These are phyloP conservation scores for Protomyces gravidus DNA, from an alignment of 1,139 yeast species.

Conservation along the genomic window DNA sequence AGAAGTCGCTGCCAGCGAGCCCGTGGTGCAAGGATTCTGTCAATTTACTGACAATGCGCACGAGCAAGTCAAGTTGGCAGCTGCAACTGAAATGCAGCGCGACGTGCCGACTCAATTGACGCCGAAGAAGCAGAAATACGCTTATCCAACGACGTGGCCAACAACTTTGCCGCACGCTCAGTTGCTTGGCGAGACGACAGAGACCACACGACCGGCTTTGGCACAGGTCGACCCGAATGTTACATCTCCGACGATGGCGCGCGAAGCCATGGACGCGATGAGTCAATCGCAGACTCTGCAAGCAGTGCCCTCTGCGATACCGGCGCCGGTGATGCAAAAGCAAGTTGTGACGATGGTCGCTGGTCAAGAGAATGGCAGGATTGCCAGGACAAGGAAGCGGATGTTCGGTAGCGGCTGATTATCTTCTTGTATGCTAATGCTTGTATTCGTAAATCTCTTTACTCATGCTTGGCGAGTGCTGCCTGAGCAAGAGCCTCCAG, in stretches of 20 bases:
- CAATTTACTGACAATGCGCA: conserved; percentile 24
- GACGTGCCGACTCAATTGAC: conserved; percentile 33
- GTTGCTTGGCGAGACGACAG: conserved; percentile 12
- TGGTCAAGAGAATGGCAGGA: background rate
- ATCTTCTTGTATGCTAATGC: background rate
- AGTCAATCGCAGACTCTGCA: background rate
- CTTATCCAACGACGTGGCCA: conserved; percentile 28
- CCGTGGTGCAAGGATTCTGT: conserved; percentile 19
- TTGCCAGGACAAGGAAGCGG: background rate
- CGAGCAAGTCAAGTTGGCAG: background rate
- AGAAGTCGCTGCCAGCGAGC: conserved; percentile 18
- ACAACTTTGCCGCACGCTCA: conserved; percentile 28
- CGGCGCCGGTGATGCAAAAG: background rate
- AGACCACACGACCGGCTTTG: background rate
- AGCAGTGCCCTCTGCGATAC: background rate
- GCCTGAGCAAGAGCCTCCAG: background rate
- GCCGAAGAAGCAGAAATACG: conserved; percentile 32
- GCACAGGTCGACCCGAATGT: background rate
- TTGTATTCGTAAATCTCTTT: background rate
- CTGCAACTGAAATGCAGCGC: conserved; percentile 18
- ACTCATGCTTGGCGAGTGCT: background rate
- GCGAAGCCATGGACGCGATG: background rate
- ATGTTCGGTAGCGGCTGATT: background rate
- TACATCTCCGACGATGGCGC: background rate
- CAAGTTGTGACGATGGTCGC: background rate